Base-by-base conservation (phyloP, 768 basidiomycete genomes). In the Russula brevipes region DNA sequence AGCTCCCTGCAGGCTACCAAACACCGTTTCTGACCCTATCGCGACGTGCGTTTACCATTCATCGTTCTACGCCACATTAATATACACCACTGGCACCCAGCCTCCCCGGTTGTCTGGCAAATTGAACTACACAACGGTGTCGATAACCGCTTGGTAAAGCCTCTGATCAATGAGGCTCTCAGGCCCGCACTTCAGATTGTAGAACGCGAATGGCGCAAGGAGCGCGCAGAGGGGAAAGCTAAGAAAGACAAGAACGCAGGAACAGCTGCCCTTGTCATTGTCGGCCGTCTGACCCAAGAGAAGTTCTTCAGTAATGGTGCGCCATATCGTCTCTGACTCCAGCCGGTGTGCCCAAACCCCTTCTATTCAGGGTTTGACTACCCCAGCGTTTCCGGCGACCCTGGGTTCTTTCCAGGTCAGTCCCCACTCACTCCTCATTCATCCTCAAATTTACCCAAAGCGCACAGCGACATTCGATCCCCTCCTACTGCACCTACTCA, bases 241-340 rank as follows among this genome's bases (percentile, higher is more conserved):
- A 54, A 49, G 42, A 50, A 80, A 62, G 78, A 82, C 68, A 78
- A 79, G 67, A 74, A 74, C n/a, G 79, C 77, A 7, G 87, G 84
- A 36, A 79, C 79, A 55, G 91, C 89, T 42, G 85, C 88, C 4
- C 73, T 94, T 36, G 85, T 93, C 63, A 86, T 94, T 57, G 85
- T 89, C 7, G 91, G 91, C 4, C 83, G 82, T 63, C 80, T 78
- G 65, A 79, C 80, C 64, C 91, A 94, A 72, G 84, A 92, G 73
- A 94, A 92, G 73, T 94, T 91, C 79, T 94, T 94, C 74, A 90
- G 88, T 74, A 93, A 91, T 67, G 91, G 90, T 83, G 60, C 35
- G 77, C 63, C 33, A 5, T 19, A 51, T 19, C 19, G 2, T 52
- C 30, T n/a, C 54, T 56, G 36, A 12, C 31, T 30, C 7, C 17